Evolutionary conservation across 202 grass and related monocot genomes (phyloP).

Genomic region (Carex sylvatica): DNA sequence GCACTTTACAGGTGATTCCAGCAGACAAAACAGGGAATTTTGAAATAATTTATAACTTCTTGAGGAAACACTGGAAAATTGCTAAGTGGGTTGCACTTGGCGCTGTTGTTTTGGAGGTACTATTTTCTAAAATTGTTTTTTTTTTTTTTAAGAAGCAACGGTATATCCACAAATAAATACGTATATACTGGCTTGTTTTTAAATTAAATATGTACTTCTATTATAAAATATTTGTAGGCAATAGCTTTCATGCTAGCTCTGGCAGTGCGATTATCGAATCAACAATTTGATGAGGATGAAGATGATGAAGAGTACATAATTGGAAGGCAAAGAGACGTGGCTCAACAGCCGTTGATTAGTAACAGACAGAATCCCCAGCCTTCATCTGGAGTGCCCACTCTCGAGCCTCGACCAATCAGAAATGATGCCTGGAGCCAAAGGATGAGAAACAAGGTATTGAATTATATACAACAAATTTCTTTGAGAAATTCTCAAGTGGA

Average conservation of each 20-base stretch:
- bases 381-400: slow-evolving; percentile 43
- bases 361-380: slow-evolving; percentile 32
- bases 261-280: slow-evolving; percentile 54
- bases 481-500: neutral
- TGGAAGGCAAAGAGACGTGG: slow-evolving; percentile 25
- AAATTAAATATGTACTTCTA: neutral
- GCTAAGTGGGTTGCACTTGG: slow-evolving; percentile 86
- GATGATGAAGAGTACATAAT: slow-evolving; percentile 76
- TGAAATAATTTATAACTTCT: slow-evolving; percentile 76
- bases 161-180: neutral
- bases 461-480: neutral
- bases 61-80: slow-evolving; percentile 86
- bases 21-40: slow-evolving; percentile 87
- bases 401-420: slow-evolving; percentile 79
- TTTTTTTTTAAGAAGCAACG: neutral
- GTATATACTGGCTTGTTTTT: neutral
- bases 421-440: slow-evolving; percentile 91
- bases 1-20: slow-evolving; percentile 50
- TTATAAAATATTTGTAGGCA: slow-evolving; percentile 44
- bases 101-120: slow-evolving; percentile 84
- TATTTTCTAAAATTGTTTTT: neutral
- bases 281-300: slow-evolving; percentile 47
- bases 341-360: slow-evolving; percentile 61
- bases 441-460: slow-evolving; percentile 78
- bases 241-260: slow-evolving; percentile 67